Evolutionary conservation across 2,329 filamentous ascomycete genomes (phyloP).

Genomic region (Ceratocystis diversiconidia): DNA sequence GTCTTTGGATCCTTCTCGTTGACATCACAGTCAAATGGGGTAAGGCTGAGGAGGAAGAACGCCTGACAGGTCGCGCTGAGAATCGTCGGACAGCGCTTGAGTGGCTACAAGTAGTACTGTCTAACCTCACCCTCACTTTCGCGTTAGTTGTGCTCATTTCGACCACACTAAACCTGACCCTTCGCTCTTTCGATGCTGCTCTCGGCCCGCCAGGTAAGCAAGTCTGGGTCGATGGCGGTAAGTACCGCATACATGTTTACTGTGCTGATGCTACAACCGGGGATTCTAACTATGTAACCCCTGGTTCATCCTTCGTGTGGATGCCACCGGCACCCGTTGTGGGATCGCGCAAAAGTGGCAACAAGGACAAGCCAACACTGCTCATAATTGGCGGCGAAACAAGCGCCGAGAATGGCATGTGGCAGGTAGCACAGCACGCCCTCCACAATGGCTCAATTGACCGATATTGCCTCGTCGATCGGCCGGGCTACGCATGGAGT

Average conservation of each 20-base stretch:
- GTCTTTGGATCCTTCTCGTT: slow-evolving; percentile 62
- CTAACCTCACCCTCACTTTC: slow-evolving; percentile 55
- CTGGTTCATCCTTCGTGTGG: background rate
- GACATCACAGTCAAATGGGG: slow-evolving; percentile 82
- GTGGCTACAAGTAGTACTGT: slow-evolving; percentile 67
- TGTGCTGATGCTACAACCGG: slow-evolving; percentile 36
- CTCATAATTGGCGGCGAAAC: slow-evolving; percentile 73
- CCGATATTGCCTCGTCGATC: slow-evolving; percentile 90
- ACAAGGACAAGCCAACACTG: slow-evolving; percentile 52
- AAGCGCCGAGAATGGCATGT: slow-evolving; percentile 64
- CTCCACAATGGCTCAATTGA: slow-evolving; percentile 67
- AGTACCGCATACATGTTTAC: slow-evolving; percentile 75
- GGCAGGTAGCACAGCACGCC: slow-evolving; percentile 63
- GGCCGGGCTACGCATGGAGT: slow-evolving; percentile 73
- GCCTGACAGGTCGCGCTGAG: slow-evolving; percentile 78
- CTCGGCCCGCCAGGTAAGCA: slow-evolving; percentile 58
- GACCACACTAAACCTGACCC: slow-evolving; percentile 61
- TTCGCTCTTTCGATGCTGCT: slow-evolving; percentile 66
- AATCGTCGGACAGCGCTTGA: slow-evolving; percentile 67
- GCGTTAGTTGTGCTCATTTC: slow-evolving; percentile 66
- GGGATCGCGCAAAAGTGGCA: background rate
- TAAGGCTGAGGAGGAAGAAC: slow-evolving; percentile 82
- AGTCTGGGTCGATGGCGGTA: slow-evolving; percentile 68
- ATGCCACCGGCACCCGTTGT: background rate
- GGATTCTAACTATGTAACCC: background rate